These are phyloP conservation scores for Botryosphaeria dothidea DNA, from an alignment of 2,329 filamentous ascomycete species.

Conservation along the genomic window DNA sequence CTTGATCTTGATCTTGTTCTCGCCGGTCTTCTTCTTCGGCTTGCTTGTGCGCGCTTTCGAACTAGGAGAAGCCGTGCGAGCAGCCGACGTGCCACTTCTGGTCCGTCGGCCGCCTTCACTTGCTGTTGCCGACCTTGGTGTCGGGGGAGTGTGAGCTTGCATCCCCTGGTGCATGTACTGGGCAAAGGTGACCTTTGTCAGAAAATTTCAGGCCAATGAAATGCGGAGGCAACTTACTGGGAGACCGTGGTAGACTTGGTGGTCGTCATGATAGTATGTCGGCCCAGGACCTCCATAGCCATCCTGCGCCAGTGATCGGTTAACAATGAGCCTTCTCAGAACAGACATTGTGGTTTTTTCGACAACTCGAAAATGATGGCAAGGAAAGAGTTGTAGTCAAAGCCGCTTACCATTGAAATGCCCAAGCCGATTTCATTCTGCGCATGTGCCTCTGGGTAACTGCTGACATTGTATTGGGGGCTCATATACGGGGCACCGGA, in stretches of 20 bases:
- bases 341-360: not conserved
- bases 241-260: slow-evolving; percentile 27
- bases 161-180: slow-evolving; percentile 30
- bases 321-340: not conserved
- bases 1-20: slow-evolving; percentile 46
- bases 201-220: not conserved
- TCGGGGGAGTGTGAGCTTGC: slow-evolving; percentile 41
- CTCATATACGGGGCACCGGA: slow-evolving; percentile 20
- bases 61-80: slow-evolving; percentile 13
- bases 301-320: slow-evolving; percentile 31
- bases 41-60: slow-evolving; percentile 6
- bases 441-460: slow-evolving; percentile 24
- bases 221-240: slow-evolving; percentile 25
- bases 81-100: slow-evolving; percentile 33
- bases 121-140: slow-evolving; percentile 44
- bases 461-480: slow-evolving; percentile 27
- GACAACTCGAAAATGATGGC: not conserved
- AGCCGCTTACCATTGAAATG: slow-evolving; percentile 19
- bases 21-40: slow-evolving; percentile 37
- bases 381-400: not conserved
- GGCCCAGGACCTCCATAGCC: slow-evolving; percentile 30
- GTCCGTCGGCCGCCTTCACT: slow-evolving; percentile 43
- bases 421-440: slow-evolving; percentile 24
- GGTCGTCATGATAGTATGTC: slow-evolving; percentile 30
- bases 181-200: not conserved